Base-by-base conservation (phyloP, 768 basidiomycete genomes). In the Vishniacozyma victoriae region DNA sequence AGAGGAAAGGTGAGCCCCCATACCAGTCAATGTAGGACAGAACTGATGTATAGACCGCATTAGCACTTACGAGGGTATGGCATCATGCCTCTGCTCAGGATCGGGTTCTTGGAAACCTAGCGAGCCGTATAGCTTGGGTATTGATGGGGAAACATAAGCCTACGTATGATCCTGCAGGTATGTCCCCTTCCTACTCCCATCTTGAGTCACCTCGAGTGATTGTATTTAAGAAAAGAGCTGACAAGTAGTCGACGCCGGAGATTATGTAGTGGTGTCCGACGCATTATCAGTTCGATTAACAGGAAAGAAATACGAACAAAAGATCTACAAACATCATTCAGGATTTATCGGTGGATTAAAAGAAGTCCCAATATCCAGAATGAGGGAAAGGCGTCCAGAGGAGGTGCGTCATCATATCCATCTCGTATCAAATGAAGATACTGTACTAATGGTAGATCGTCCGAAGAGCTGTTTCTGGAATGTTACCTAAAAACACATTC, bases 81-180 rank as follows among this genome's bases (percentile, higher is more conserved):
- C 90, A 96, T 70, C 87, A 87, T 54, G 88, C 90, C 54, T 85
- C 93, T 62, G 91, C 92, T 12, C 78, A 85, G 9, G 86, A 87
- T 60, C 82, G 92, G 31, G 77, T 91, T n/a, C 78, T 97, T 15
- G 95, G 95, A 68, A 89, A 92, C 77, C 79, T 97, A 9, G 92
- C 95, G 5, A 84, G 87, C 61, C 80, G 89, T 27, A 95, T 99
- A 60, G 93, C 95, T 3, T 80, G 88, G 49, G 90, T 91, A 25
- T 78, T 99, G 38, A 96, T 96, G 93, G 95, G 93, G 67, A 99
- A 97, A 75, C 91, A 97, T 73, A 99, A 97, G 69, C 92, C 93
- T 5, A 88, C 92, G 33, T 97, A 87, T 63, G 90, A 97, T 73
- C 89, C 88, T 9, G 79, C 84, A 57, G 81, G 93, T 90, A 54